Base-by-base conservation (phyloP, 495 filamentous ascomycete species). In the Penicillium turbatum region DNA sequence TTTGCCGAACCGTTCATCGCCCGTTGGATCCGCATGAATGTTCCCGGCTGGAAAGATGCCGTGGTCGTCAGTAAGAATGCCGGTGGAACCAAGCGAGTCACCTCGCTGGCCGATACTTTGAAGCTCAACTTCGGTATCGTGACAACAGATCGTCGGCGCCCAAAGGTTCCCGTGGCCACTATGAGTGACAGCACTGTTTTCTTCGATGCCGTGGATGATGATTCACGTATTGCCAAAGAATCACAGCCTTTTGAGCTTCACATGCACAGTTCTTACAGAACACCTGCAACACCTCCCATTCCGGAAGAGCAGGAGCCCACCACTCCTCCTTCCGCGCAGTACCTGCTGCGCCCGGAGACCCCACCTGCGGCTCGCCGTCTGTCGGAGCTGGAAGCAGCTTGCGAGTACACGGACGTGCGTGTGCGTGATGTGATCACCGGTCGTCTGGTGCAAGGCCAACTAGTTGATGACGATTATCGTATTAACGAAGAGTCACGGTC, bases 51-150 rank as follows among this genome's bases (percentile, higher is more conserved):
- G 93, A 83, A 77, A 50, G 87, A 95, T 48, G 92, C 89, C 3
- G 93, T 98, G 5, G 90, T 96, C 13, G 93, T 98, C 49, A 96
- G 91, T 67, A 98, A 98, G 79, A 98, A 98, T 66, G 86, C 93
- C 5, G 93, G 93, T 19, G 93, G 93, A 44, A 96, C 95, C 30
- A 98, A 98, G 73, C 75, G 93, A 37, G 95, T 97, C 24, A 97
- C 95, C n/a, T 95, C 90, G 11, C 77, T 98, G 30, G 93, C 93
- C 53, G 93, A 98, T 73, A 92, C 90, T 3, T 73, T 98, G 58
- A 97, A 97, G 75, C 81, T 98, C 59, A 97, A 92, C 73, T 98
- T 98, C 54, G 93, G 92, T 48, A 86, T 98, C 64, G 90, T 98
- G 54, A 97, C 92, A 16, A 97, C 95, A 10, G 92, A 97, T 62